Base-by-base conservation (phyloP, 179 eudicot species). In the Beta macrorhiza region DNA sequence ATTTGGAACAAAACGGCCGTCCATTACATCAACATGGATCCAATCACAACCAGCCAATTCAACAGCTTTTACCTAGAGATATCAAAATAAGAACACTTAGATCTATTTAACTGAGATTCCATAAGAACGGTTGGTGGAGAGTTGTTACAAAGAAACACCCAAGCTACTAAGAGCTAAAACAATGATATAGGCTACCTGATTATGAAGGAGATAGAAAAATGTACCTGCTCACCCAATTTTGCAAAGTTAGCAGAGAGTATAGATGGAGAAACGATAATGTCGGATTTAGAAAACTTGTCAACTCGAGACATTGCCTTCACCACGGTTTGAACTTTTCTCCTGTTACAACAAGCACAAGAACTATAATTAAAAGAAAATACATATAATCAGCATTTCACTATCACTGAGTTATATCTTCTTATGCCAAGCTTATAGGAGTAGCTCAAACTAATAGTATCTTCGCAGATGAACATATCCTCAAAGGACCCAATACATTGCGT, bases 1-100 rank as follows among this genome's bases (percentile, higher is more conserved):
- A 89, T 93, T 96, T 58, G 99, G 99, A 69, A 96, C 99, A 87
- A 96, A 96, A 9, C 96, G 94, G 61, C 99, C 99, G 79, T 96
- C 99, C 99, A 96, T 96, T 17, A 96, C 99, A 91, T 96, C 99
- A 71, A 96, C 99, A 86, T 96, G 99, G 77, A 95, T 94, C 99
- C 99, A 96, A 81, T 96, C 99, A 87, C 99, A 96, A 44, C 99
- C 99, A 59, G 99, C 99, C 93, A 91, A 72, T 84, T 96, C 98
- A 64, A 94, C 94, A 77, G 98, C 99, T 90, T 96, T 96, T 69
- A 94, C 98, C 99, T 96, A 83, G n/a, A 81, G 32, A 62, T 79
- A 81, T 68, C 25, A 72, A 81, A 72, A 79, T 76, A 68, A 85
- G 74, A 64, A 73, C 9, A 42, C 25, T 77, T 74, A 67, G 72